Evolutionary conservation across 148 eudicot species (phyloP), one percentile per base, ranked within the genome.

Genomic region (Fallopia convolvulus): DNA sequence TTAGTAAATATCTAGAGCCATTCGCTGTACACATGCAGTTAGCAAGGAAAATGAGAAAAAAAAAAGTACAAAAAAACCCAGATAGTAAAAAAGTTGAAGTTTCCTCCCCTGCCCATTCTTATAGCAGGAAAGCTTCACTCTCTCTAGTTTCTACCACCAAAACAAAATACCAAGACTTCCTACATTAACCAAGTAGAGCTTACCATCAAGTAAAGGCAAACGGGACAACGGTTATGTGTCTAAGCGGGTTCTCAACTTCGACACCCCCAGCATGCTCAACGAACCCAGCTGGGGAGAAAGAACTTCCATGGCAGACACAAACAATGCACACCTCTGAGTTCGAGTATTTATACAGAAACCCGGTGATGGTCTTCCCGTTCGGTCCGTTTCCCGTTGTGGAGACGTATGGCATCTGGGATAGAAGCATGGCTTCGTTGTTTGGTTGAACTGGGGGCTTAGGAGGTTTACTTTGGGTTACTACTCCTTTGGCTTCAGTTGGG

Each of bases 181-280:
- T 50, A 50, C 55, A 50, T 3, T 50, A 17, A 2, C 55, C 52
- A 13, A 50, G 46, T 50, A 17, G 18, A 36, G 3, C 15, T 50
- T 17, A 50, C 15, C 55, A 17, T 14, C 55, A 65, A 40, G 70
- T 65, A 40, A 65, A 2, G 40, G 83, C 65, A 48, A 88, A 82
- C n/a, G 91, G 88, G 75, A 83, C 80, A 21, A 92, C 87, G 11
- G 85, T 89, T 21, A 90, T 92, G 78, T 88, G 95, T 74, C 74
- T 84, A 13, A 92, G 80, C 66, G 97, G 95, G 73, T 90, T 82
- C 20, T 84, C 77, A 13, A 92, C 71, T 26, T 87, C 90, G 2
- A 84, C 83, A 20, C 93, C 92, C 30, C 97, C 97, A 0, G 97
- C 97, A 79, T 92, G 97, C 87, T 90, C 89, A n/a, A 90, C 89